phyloP scores from a whole-genome alignment of 164 flowering plant genomes.

The Echeveria elegans region DNA sequence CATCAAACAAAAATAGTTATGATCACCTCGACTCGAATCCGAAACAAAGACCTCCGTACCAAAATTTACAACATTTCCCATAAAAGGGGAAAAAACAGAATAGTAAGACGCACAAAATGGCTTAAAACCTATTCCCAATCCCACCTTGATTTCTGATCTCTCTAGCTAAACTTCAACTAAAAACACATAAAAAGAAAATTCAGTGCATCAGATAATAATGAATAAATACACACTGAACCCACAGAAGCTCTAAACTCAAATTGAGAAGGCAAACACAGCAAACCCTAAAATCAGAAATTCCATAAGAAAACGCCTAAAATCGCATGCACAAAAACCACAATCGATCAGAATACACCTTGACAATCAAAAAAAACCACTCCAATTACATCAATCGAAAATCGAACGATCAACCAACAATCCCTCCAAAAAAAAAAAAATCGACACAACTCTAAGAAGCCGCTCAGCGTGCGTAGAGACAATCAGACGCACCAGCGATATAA shows the following conservation, averaged over 20 bases:
- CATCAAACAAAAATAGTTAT: no score
- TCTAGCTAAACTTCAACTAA: neutral
- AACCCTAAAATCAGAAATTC: constrained; percentile 1
- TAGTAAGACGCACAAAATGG: neutral
- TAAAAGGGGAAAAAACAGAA: neutral
- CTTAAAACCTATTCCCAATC: neutral
- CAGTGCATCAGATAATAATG: neutral
- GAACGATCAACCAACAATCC: neutral
- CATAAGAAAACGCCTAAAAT: neutral
- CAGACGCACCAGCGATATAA: neutral
- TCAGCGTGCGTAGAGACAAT: neutral
- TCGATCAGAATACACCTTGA: neutral
- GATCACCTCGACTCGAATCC: no score
- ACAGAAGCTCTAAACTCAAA: neutral
- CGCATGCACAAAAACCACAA: neutral
- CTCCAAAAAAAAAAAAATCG: neutral
- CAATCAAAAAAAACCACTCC: neutral
- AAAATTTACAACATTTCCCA: neutral
- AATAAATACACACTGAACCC: neutral
- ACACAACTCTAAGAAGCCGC: neutral
- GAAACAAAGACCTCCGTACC: neutral
- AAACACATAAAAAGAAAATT: neutral
- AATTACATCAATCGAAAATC: neutral
- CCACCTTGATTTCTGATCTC: neutral
- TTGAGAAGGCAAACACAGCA: neutral